Percentiles rank a stretch among this genome's conserved stretches.
Evolutionary conservation across 148 eudicot species (phyloP).

Genomic region (Vaccinium vitisidaea): DNA sequence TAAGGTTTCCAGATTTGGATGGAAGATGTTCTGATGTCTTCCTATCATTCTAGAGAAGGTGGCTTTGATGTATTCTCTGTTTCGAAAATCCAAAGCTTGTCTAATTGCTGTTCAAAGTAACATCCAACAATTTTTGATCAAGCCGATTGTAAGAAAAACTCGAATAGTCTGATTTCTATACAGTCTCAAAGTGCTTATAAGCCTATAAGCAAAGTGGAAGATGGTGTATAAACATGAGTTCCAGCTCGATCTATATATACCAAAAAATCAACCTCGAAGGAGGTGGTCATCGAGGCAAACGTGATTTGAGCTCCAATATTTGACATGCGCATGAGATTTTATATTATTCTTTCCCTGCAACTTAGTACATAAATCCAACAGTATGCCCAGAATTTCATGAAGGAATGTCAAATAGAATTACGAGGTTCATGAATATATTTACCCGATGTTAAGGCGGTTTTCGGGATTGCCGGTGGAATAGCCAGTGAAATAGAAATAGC

Average conservation of each 20-base stretch:
- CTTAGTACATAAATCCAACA: background rate
- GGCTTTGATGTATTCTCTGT: background rate
- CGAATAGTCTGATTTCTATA: background rate
- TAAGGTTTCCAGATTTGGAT: background rate
- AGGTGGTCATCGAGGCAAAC: background rate
- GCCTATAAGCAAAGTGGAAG: background rate
- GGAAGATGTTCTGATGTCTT: background rate
- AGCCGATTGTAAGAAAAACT: background rate
- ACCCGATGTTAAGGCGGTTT: conserved; percentile 76
- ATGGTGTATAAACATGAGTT: background rate
- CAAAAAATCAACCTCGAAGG: background rate
- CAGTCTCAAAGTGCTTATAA: background rate
- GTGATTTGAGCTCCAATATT: background rate
- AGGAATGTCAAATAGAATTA: background rate
- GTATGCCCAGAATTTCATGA: background rate
- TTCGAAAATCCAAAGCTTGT: background rate
- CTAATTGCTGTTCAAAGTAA: background rate
- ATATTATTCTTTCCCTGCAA: background rate
- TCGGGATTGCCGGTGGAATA: conserved; percentile 77
- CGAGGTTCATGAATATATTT: conserved; percentile 11
- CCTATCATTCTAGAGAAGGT: background rate
- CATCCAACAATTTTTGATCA: background rate
- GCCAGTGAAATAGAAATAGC: conserved; percentile 89
- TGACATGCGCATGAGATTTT: background rate
- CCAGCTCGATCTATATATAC: background rate